Evolutionary conservation across 179 eudicot species (phyloP), one percentile per base, ranked within the genome.

Genomic region (Drosera spatulata): DNA sequence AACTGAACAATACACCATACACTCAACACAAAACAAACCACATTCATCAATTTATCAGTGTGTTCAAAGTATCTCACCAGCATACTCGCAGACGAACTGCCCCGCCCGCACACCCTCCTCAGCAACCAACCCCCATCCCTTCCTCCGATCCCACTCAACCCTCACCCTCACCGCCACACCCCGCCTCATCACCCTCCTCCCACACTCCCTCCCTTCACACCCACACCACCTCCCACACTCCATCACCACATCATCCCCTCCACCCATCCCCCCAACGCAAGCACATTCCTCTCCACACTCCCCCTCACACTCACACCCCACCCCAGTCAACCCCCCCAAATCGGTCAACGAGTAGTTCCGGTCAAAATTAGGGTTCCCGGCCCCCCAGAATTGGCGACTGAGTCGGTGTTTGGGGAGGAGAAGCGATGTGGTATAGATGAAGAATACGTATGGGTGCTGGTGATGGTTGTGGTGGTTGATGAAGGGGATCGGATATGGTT

Each of bases 51-150:
- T 6, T 6, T 6, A 45, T 50, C 11, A 50, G 13, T 10, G 13
- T 50, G 12, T 59, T 10, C 56, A 57, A 39, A 56, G 39, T 50
- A 57, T 22, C 3, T 59, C 73, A 90, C 97, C 96, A 53, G 96
- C 81, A 73, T 91, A 91, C 55, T 88, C 91, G 58, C 98, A 88
- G 4, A 91, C 75, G 58, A 91, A 91, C 5, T 61, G 48, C 3
- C 82, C 89, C 1, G 60, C 13, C 13, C 57, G 69, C 66, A 88
- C 76, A 13, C 70, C 52, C 63, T 86, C 67, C 61, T 66, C 81
- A 37, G 96, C 83, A 57, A 61, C 68, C 80, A 91, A 72, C 1
- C 95, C 80, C 98, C 98, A 91, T 1, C 96, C 95, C 66, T 88
- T 91, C 41, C 56, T 76, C 59, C 4, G 14, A 67, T 76, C 77